Conservation (phyloP, 805 yeast genomes). For the Sungouiella thailandica region DNA sequence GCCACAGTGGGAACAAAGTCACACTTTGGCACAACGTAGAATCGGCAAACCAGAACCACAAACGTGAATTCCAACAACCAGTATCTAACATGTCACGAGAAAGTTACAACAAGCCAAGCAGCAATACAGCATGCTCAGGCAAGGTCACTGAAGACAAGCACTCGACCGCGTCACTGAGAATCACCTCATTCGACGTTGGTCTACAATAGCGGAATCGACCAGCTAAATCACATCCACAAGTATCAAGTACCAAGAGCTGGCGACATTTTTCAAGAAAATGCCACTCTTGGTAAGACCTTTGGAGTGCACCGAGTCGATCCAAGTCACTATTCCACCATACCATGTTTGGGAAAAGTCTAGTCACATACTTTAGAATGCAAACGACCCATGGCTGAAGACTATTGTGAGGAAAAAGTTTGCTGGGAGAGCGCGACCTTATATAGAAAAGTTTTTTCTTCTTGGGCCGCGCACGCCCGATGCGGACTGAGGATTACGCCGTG, state of each 20-base stretch:
- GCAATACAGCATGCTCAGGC: too few relatives aligned
- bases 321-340: conserved; percentile 20
- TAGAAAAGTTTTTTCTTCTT: conserved; percentile 19
- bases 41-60: too few relatives aligned
- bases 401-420: conserved; percentile 10
- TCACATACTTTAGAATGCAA: conserved; percentile 95
- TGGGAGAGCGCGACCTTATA: conserved; percentile 6
- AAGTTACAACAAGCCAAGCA: too few relatives aligned
- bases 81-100: too few relatives aligned
- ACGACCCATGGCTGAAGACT: conserved; percentile 92
- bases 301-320: conserved; percentile 21
- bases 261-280: conserved; percentile 1
- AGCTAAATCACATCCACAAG: conserved; percentile 24
- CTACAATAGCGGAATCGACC: conserved; percentile 48
- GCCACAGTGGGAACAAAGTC: too few relatives aligned
- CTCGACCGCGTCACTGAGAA: conserved; percentile 3
- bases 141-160: too few relatives aligned
- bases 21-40: too few relatives aligned
- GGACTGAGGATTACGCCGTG: too few relatives aligned
- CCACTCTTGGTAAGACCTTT: conserved; percentile 29
- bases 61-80: too few relatives aligned
- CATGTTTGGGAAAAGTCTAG: conserved; percentile 9
- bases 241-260: conserved; percentile 10
- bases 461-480: too few relatives aligned
- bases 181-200: conserved; percentile 10